Evolutionary conservation across 2,329 filamentous ascomycete genomes (phyloP), one percentile per base, ranked within the genome.

Genomic region (Cytospora paraplurivora): DNA sequence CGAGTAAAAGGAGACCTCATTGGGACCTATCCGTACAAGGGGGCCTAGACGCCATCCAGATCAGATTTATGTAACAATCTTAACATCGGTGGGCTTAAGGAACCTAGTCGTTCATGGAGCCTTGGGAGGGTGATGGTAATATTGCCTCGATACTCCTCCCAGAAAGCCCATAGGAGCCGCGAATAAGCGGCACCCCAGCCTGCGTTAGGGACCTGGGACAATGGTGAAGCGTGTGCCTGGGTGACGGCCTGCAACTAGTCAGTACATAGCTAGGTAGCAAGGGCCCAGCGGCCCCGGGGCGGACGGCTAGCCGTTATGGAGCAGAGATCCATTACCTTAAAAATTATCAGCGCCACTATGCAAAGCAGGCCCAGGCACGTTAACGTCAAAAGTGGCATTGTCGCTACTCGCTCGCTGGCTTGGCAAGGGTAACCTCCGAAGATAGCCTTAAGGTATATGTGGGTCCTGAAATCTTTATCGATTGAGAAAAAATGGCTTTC

Each of bases 1-100:
- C 0, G 69, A 72, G 19, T 71, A 72, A 38, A 71, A 72, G 0
- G 70, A 72, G 1, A 72, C 38, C 37, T 73, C 69, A 15, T 67
- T 68, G 2, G 70, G 67, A 6, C 68, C 64, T 51, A 71, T 70
- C 13, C 66, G 67, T 8, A 71, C 56, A 0, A 72, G 54, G 0
- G 69, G 68, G 0, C 70, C 69, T 71, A 1, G 8, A 12, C 12
- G 54, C 10, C n/a, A 7, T 21, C 8, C 15, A 2, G 17, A 34
- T 59, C 19, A 55, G 38, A 47, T 1, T 0, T 15, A 19, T 17
- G 17, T 4, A 4, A n/a, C 17, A 27, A 13, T 41, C 0, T 13
- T 0, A 2, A 12, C n/a, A 60, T 11, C 12, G n/a, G 7, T 34
- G 27, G 12, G 1, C 1, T 12, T 21, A 1, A 21, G 12, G 27